Evolutionary conservation across 2,329 filamentous ascomycete genomes (phyloP).

Genomic region (Neopestalotiopsis clavispora): DNA sequence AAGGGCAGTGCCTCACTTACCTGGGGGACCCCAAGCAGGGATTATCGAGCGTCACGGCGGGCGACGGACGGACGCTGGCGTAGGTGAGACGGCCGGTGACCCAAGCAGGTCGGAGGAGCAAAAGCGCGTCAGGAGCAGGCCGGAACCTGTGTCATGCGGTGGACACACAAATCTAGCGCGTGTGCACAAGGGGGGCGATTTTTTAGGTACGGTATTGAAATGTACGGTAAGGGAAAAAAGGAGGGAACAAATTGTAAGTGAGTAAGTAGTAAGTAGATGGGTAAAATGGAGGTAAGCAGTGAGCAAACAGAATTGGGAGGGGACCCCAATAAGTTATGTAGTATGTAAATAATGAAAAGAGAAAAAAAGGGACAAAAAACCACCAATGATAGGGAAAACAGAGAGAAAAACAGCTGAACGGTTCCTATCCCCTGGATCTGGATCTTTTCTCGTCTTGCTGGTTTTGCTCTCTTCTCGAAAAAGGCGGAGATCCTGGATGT

Average conservation of each 20-base stretch:
- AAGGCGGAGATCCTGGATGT: not conserved
- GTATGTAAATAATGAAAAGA: not conserved
- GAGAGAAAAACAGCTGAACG: not conserved
- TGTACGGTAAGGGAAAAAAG: not conserved
- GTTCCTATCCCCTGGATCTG: not conserved
- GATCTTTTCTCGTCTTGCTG: not conserved
- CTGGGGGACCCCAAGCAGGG: constrained; percentile 8
- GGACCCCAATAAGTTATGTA: not conserved
- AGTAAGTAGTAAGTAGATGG: too few relatives aligned
- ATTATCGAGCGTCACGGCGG: constrained; percentile 12
- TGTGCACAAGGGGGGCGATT: not conserved
- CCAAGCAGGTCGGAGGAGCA: constrained; percentile 7
- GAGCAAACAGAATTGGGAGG: not conserved
- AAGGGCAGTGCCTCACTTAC: constrained; percentile 19
- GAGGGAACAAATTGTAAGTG: not conserved
- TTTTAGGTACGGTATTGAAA: not conserved
- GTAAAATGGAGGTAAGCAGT: not conserved
- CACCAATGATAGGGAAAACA: not conserved
- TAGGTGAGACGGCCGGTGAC: constrained; percentile 16
- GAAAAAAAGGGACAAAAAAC: constrained; percentile 3
- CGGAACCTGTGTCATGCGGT: constrained; percentile 13
- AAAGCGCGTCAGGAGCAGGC: not conserved
- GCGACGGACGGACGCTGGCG: constrained; percentile 5
- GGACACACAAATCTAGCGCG: constrained; percentile 7
- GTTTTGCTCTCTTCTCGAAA: not conserved